A percentile compares a stretch with the other conserved stretches of the same genome.
Conservation (phyloP, 2,329 filamentous ascomycete genomes). For the Sporothrix euskadiensis region DNA sequence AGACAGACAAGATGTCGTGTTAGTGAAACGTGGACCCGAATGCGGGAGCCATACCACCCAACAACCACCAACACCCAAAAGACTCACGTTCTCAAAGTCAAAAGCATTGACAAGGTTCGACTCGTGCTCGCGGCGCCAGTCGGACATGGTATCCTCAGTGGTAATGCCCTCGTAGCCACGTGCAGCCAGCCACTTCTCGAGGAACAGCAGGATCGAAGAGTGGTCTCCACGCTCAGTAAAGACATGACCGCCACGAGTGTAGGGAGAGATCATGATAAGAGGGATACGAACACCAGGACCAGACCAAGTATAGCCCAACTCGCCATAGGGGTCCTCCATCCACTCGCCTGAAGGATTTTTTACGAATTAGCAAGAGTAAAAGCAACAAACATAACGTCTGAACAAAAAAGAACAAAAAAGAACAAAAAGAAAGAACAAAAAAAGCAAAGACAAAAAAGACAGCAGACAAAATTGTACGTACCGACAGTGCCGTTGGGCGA, state of each 20-base stretch:
- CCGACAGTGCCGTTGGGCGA: constrained; percentile 50
- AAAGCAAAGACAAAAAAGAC: background rate
- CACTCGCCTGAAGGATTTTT: constrained; percentile 45
- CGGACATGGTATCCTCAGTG: constrained; percentile 32
- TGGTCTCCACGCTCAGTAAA: constrained; percentile 58
- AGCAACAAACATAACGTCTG: background rate
- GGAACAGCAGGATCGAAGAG: constrained; percentile 56
- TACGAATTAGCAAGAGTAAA: background rate
- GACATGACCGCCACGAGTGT: constrained; percentile 55
- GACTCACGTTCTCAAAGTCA: constrained; percentile 35
- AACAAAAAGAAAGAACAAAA: background rate
- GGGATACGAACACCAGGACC: constrained; percentile 51
- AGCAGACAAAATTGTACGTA: background rate
- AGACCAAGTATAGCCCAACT: constrained; percentile 43
- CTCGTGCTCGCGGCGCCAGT: constrained; percentile 37
- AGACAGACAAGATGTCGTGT: background rate
- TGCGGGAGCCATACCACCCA: background rate
- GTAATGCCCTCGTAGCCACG: constrained; percentile 39
- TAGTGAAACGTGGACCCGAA: background rate
- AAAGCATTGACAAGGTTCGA: constrained; percentile 36
- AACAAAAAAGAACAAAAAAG: too few relatives aligned
- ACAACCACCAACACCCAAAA: background rate
- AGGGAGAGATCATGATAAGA: constrained; percentile 58
- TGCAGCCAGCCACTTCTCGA: constrained; percentile 41
- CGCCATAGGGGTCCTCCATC: constrained; percentile 46